Base-by-base conservation (phyloP, 2,329 filamentous ascomycete genomes). In the Claviceps arundinis region DNA sequence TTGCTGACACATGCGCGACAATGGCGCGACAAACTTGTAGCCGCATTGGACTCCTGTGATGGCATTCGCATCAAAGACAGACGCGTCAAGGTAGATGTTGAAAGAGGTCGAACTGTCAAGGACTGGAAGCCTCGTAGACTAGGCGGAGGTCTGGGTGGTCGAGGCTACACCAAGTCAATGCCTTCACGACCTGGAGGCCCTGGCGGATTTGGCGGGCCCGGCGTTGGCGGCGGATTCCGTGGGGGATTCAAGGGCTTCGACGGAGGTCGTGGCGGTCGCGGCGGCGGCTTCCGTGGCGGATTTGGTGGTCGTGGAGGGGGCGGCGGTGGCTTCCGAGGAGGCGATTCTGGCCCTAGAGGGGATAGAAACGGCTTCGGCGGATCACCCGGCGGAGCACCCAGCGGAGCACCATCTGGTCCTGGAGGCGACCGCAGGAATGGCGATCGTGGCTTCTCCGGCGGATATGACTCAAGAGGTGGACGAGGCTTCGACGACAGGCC, bases 81-180 rank as follows among this genome's bases (percentile, higher is more conserved):
- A 64, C 83, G 85, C 61, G 87, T 97, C 63, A 82, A 95, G 65
- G 89, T 97, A 62, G 93, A 98, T 65, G 91, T 97, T 55, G 93
- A 98, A 71, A 84, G 93, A 64, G 93, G 93, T 59, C 85, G 93
- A 60, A 97, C 93, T 37, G 89, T 96, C 42, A 87, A 87, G 64
- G 89, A 86, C 48, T 98, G 93, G 93, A 86, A 87, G 64, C 93
- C 93, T 56, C 84, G 87, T 59, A 85, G 93, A 57, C 85, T 95
- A 50, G 93, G 91, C 53, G 93, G 93, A 58, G 93, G 93, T 47
- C 80, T 96, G 2, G 93, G 93, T 56, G 91, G 91, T 46, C 84
- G 93, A 61, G 87, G 88, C 57, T 97, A 97, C 69, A 97, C 91
- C 53, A 94, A 91, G 69, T 81, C 84, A 16, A 75, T 82, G 57